Percentiles rank a stretch among this genome's conserved stretches.
phyloP scores from a whole-genome alignment of 345 rosid genomes.

The Eucalyptus regnans region DNA sequence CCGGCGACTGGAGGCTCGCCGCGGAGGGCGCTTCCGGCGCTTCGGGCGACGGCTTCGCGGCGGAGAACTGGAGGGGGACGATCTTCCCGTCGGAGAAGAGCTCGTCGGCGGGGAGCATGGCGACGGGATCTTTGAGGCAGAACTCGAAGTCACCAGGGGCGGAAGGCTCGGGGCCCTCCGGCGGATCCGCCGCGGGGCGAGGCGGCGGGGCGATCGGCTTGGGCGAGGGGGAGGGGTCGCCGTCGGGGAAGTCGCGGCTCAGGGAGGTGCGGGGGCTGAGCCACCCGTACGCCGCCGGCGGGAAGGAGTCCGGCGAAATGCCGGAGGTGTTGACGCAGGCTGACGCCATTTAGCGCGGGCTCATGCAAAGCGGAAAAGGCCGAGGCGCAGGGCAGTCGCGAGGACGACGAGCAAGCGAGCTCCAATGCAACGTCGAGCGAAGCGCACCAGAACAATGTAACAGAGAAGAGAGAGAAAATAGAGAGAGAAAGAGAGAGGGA shows the following conservation, averaged over 20 bases:
- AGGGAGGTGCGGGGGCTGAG: conserved; percentile 56
- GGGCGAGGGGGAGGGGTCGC: conserved; percentile 11
- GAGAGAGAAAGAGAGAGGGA: background rate
- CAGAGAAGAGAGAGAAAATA: background rate
- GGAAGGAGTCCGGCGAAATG: conserved; percentile 48
- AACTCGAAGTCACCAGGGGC: conserved; percentile 68
- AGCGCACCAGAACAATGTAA: background rate
- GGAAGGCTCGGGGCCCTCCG: conserved; percentile 4
- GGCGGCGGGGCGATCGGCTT: background rate
- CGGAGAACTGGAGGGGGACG: conserved; percentile 52
- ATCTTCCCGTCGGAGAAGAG: conserved; percentile 84
- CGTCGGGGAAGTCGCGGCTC: conserved; percentile 16
- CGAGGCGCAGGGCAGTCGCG: background rate
- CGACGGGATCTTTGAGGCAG: conserved; percentile 65
- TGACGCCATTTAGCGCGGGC: conserved; percentile 53
- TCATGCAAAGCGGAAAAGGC: background rate
- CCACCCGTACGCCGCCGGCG: conserved; percentile 44
- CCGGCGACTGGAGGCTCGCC: conserved; percentile 13
- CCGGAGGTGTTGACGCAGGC: conserved; percentile 67
- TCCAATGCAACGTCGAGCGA: background rate
- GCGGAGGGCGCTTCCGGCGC: background rate
- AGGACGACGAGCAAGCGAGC: background rate
- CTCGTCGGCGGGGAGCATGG: conserved; percentile 90
- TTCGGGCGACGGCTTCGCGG: background rate
- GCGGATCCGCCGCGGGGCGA: background rate